These are phyloP conservation scores for Abrus precatorius DNA, from an alignment of 306 rosid species.

Conservation along the genomic window DNA sequence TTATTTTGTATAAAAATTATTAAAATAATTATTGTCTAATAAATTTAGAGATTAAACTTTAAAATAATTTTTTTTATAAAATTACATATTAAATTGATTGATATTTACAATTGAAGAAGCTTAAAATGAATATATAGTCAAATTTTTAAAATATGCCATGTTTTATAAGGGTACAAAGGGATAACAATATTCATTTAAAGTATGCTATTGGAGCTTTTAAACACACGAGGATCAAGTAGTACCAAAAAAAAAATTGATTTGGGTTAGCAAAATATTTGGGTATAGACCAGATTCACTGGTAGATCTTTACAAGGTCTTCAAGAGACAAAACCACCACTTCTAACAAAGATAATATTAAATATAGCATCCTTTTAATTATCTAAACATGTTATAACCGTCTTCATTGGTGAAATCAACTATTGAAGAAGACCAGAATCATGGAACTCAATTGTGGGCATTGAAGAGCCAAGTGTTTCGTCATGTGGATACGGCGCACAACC, in stretches of 20 bases:
- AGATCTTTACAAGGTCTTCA: neutral
- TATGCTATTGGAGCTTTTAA: neutral
- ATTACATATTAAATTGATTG: too few relatives aligned
- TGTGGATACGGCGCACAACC: constrained; percentile 15
- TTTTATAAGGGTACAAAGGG: neutral
- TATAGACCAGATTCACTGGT: neutral
- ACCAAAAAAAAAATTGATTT: neutral
- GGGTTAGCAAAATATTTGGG: neutral
- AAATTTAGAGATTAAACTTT: too few relatives aligned
- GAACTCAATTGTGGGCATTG: constrained; percentile 17
- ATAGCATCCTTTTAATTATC: neutral
- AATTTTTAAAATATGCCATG: neutral
- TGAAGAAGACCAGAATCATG: neutral
- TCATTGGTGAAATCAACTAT: neutral
- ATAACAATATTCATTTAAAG: neutral
- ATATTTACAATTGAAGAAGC: too few relatives aligned
- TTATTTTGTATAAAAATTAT: too few relatives aligned
- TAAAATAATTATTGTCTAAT: too few relatives aligned
- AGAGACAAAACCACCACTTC: constrained; percentile 7
- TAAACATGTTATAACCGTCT: neutral
- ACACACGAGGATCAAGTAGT: neutral
- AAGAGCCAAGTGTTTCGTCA: neutral
- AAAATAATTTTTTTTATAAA: too few relatives aligned
- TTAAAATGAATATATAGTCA: too few relatives aligned
- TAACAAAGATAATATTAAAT: constrained; percentile 8